Conservation (phyloP, 2,329 filamentous ascomycete genomes). For the Ophiosphaerella narmari region DNA sequence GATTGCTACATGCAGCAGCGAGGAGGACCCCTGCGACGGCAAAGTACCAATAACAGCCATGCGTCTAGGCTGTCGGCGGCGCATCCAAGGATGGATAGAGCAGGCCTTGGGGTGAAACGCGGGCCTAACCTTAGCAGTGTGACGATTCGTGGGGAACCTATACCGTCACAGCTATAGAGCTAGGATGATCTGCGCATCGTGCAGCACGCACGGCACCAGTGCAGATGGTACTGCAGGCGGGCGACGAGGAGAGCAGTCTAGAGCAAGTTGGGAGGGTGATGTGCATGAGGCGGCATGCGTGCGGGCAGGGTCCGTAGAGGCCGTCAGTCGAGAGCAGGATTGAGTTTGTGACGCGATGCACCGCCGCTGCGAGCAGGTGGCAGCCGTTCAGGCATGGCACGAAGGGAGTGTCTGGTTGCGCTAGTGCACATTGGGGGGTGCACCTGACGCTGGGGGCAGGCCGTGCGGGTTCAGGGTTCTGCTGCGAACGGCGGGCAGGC, state of each 20-base stretch:
- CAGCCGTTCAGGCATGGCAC: conserved; percentile 20
- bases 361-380: conserved; percentile 7
- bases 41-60: conserved; percentile 38
- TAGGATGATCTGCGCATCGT: conserved; percentile 35
- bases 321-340: neutral
- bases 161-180: conserved; percentile 26
- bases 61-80: conserved; percentile 45
- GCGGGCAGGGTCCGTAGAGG: too few species aligned
- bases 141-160: conserved; percentile 48
- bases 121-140: conserved; percentile 43
- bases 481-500: conserved; percentile 11
- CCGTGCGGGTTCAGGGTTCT: neutral
- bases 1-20: conserved; percentile 42
- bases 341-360: conserved; percentile 12
- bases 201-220: conserved; percentile 24
- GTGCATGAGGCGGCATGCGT: too few species aligned
- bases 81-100: conserved; percentile 36
- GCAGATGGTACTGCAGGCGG: conserved; percentile 7
- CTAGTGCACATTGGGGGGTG: conserved; percentile 11
- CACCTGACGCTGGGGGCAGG: conserved; percentile 11
- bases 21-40: conserved; percentile 35
- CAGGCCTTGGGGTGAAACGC: conserved; percentile 43
- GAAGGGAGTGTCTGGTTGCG: too few species aligned
- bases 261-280: too few species aligned
- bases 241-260: neutral